Conservation (phyloP, 768 basidiomycete species). For the Phlebiopsis gigantea region DNA sequence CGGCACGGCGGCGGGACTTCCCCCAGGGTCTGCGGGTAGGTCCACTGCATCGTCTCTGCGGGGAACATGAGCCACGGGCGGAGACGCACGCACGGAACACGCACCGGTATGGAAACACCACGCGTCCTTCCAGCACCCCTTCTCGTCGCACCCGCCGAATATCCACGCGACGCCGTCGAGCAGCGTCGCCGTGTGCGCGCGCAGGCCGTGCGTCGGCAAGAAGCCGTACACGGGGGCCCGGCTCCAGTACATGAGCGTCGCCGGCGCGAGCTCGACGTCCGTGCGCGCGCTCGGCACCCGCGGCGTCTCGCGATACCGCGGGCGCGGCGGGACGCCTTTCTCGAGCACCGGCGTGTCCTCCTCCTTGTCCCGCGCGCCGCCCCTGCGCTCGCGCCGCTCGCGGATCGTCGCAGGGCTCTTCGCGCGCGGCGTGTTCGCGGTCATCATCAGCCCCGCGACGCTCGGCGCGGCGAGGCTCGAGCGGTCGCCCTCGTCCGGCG, state of each 20-base stretch:
- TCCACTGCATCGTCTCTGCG: constrained; percentile 90
- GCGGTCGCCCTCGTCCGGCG: constrained; percentile 1
- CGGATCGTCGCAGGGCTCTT: constrained; percentile 12
- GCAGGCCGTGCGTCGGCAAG: constrained; percentile 61
- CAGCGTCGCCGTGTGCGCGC: constrained; percentile 80
- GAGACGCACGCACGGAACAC: constrained; percentile 4
- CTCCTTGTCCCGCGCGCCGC: background rate
- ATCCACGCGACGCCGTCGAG: constrained; percentile 83
- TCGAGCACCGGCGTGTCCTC: background rate
- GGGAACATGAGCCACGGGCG: background rate
- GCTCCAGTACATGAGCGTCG: constrained; percentile 84
- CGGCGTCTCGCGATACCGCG: constrained; percentile 43
- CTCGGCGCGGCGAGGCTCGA: background rate
- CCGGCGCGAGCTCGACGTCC: constrained; percentile 55
- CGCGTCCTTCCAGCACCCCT: constrained; percentile 66
- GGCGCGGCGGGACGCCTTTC: constrained; percentile 21
- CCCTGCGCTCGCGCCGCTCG: background rate
- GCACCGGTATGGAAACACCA: constrained; percentile 83
- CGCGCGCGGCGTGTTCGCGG: constrained; percentile 12
- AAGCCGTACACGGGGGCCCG: constrained; percentile 73
- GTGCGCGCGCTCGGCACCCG: constrained; percentile 56
- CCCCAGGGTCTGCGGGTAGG: constrained; percentile 70
- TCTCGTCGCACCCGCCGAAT: constrained; percentile 86
- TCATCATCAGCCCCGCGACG: constrained; percentile 3
- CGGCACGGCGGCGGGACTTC: constrained; percentile 77